These are phyloP conservation scores for Scedosporium boydii DNA, from an alignment of 2,329 filamentous ascomycete species.

Conservation along the genomic window DNA sequence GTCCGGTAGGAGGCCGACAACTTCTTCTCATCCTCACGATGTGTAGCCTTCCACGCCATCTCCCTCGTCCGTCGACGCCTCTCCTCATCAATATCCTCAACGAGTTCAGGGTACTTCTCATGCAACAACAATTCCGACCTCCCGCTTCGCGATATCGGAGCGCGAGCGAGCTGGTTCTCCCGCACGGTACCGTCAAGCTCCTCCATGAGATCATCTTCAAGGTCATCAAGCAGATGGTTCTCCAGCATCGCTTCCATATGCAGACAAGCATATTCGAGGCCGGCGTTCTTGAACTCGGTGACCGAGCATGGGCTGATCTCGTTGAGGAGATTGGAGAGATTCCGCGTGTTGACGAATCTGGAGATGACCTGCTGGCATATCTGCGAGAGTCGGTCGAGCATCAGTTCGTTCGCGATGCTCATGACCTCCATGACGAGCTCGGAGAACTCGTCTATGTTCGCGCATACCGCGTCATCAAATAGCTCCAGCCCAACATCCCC, in stretches of 20 bases:
- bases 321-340: slow-evolving; percentile 77
- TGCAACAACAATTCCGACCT: slow-evolving; percentile 57
- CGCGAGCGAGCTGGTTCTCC: slow-evolving; percentile 69
- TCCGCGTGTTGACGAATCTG: slow-evolving; percentile 74
- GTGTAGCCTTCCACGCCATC: slow-evolving; percentile 57
- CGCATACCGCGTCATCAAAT: slow-evolving; percentile 65
- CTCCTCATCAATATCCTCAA: slow-evolving; percentile 58
- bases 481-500: slow-evolving; percentile 71
- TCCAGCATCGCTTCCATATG: slow-evolving; percentile 90
- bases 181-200: slow-evolving; percentile 76
- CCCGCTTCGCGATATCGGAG: slow-evolving; percentile 69
- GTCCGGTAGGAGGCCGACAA: slow-evolving; percentile 50
- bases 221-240: slow-evolving; percentile 74
- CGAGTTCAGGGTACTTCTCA: slow-evolving; percentile 54
- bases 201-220: slow-evolving; percentile 72
- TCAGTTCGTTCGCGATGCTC: slow-evolving; percentile 83
- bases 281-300: slow-evolving; percentile 76
- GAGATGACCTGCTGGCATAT: slow-evolving; percentile 81
- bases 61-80: slow-evolving; percentile 62
- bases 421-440: slow-evolving; percentile 89
- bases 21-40: slow-evolving; percentile 56
- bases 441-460: slow-evolving; percentile 71
- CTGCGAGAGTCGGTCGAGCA: slow-evolving; percentile 85
- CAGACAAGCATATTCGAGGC: slow-evolving; percentile 82
- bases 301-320: slow-evolving; percentile 77